Percentiles rank a stretch among this genome's conserved stretches.
Evolutionary conservation across 2,329 filamentous ascomycete species (phyloP).

Genomic region (Penicillium italicum): DNA sequence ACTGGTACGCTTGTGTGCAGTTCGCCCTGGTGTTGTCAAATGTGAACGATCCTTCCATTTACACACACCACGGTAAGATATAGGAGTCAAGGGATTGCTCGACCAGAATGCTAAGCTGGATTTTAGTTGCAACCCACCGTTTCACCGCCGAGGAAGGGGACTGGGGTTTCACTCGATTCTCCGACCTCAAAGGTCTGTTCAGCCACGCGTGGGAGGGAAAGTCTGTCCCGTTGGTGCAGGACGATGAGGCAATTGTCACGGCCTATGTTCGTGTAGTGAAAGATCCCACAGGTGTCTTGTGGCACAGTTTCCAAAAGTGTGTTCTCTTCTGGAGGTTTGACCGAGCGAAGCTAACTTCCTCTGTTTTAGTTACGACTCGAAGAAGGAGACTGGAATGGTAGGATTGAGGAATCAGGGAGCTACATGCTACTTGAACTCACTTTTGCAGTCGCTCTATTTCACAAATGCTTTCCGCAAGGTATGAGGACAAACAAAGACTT

Average conservation of each 20-base stretch:
- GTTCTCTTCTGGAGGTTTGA: constrained; percentile 4
- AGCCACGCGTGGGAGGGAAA: constrained; percentile 68
- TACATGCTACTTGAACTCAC: constrained; percentile 81
- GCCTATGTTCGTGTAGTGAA: constrained; percentile 50
- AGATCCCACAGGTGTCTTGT: constrained; percentile 48
- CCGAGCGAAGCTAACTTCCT: constrained; percentile 28
- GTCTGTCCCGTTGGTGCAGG: constrained; percentile 54
- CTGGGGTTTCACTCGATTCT: constrained; percentile 98
- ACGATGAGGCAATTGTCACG: constrained; percentile 47
- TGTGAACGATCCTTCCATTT: constrained; percentile 82
- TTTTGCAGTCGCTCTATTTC: constrained; percentile 79
- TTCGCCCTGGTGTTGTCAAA: constrained; percentile 95
- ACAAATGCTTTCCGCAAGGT: constrained; percentile 93
- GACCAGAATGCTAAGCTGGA: neutral
- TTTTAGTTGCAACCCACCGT: constrained; percentile 73
- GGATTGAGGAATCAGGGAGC: constrained; percentile 96
- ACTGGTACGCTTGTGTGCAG: constrained; percentile 96
- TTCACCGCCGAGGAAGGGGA: constrained; percentile 96
- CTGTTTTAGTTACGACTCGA: constrained; percentile 77
- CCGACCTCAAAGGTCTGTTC: constrained; percentile 83
- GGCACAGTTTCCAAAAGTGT: constrained; percentile 48
- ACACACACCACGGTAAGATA: constrained; percentile 63
- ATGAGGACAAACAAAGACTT: constrained; percentile 19
- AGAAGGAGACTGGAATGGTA: constrained; percentile 96
- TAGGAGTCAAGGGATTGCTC: neutral